These are phyloP conservation scores for Phytophthora agathidicida DNA, from an alignment of 352 stramenopile genomes.

Conservation along the genomic window DNA sequence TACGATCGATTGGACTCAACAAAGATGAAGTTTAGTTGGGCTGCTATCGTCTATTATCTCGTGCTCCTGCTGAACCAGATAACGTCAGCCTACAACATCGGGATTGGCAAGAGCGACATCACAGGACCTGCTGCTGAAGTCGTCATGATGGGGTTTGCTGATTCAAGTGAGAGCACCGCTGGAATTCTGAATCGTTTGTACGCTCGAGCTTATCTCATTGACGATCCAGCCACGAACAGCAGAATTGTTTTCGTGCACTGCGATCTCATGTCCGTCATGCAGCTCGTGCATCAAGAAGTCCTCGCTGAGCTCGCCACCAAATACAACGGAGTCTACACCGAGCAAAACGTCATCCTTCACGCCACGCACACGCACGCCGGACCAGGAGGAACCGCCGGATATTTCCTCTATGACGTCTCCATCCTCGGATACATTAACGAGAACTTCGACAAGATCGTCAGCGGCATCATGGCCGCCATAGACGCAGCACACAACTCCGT, in stretches of 20 bases:
- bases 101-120: slow-evolving; percentile 65
- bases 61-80: background rate
- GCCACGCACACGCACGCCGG: slow-evolving; percentile 86
- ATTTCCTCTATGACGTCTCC: slow-evolving; percentile 76
- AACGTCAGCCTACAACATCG: slow-evolving; percentile 44
- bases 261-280: slow-evolving; percentile 50
- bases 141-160: slow-evolving; percentile 70
- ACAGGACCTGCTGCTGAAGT: slow-evolving; percentile 62
- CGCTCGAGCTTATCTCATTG: slow-evolving; percentile 65
- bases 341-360: slow-evolving; percentile 78
- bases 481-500: slow-evolving; percentile 62
- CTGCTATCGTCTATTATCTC: background rate
- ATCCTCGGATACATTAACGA: slow-evolving; percentile 57
- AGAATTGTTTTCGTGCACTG: slow-evolving; percentile 58
- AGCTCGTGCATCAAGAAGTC: slow-evolving; percentile 61
- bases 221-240: slow-evolving; percentile 38
- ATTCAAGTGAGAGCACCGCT: slow-evolving; percentile 42
- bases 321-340: slow-evolving; percentile 52
- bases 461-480: slow-evolving; percentile 70
- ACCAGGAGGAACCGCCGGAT: slow-evolving; percentile 73
- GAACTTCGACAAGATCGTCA: slow-evolving; percentile 71
- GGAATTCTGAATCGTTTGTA: slow-evolving; percentile 73
- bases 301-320: slow-evolving; percentile 44
- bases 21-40: background rate
- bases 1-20: too few relatives aligned